Percentiles rank a stretch among this genome's conserved stretches.
Evolutionary conservation across 257 asterid genomes (phyloP).

Genomic region (Linaria vulgaris): DNA sequence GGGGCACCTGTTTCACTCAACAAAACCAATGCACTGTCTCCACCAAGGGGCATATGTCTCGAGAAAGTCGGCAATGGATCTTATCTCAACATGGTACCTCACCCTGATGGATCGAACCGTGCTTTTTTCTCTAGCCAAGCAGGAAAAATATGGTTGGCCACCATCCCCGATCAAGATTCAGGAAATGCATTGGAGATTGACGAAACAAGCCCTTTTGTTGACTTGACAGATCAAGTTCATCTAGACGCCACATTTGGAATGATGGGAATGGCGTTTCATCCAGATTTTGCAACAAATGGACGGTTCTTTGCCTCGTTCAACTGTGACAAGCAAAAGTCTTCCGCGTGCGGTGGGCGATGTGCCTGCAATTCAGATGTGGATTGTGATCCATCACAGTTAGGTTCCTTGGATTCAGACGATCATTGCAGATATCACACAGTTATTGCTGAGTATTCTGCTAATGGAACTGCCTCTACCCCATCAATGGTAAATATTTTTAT

Average conservation of each 20-base stretch:
- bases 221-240: constrained; percentile 77
- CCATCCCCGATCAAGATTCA: constrained; percentile 79
- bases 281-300: constrained; percentile 66
- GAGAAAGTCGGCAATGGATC: constrained; percentile 77
- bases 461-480: constrained; percentile 71
- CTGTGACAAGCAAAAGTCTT: constrained; percentile 70
- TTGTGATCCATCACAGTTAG: constrained; percentile 83
- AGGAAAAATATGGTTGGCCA: constrained; percentile 81
- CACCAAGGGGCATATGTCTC: constrained; percentile 73
- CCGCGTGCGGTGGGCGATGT: constrained; percentile 74
- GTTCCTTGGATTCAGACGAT: constrained; percentile 40
- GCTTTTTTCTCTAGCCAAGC: constrained; percentile 83
- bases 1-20: constrained; percentile 57
- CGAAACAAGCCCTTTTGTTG: constrained; percentile 78
- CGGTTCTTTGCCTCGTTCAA: constrained; percentile 91
- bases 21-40: constrained; percentile 35
- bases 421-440: constrained; percentile 69
- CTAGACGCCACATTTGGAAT: constrained; percentile 67
- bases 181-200: constrained; percentile 60
- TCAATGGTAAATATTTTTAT: constrained; percentile 47
- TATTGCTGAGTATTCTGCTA: constrained; percentile 73
- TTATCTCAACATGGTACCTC: constrained; percentile 79
- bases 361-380: constrained; percentile 81
- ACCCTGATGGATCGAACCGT: constrained; percentile 85
- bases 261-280: constrained; percentile 98